Base-by-base conservation (phyloP, 495 filamentous ascomycete species). In the Venustampulla echinocandica region DNA sequence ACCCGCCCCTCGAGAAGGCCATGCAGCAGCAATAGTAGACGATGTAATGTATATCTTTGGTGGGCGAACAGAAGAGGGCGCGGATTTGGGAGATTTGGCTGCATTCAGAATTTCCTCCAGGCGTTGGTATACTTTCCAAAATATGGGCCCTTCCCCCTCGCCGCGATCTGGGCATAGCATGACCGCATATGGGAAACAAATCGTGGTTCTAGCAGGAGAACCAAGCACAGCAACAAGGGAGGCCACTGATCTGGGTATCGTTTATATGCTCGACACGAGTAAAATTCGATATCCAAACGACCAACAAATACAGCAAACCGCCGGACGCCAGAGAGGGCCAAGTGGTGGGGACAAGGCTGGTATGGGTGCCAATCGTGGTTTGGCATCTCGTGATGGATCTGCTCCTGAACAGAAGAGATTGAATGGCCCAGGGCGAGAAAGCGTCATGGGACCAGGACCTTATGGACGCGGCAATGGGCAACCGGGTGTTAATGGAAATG, bases 11-110 rank as follows among this genome's bases (percentile, higher is more conserved):
- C 78, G 93, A 37, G 93, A 99, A 74, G 93, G 93, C 3, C 93
- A 99, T 61, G 89, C 93, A 13, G 84, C 90, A 17, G 82, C 93
- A 4, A 66, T 99, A 9, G 90, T 97, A 36, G 83, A 85, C 57
- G 93, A 97, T 57, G 90, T 95, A 42, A 99, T 99, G 93, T 99
- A 99, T 64, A 84, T 97, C 46, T 99, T 99, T 60, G 93, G 93
- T 50, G 93, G 93, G n/a, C 82, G 93, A 36, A 94, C 85, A 3
- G 85, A 95, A 56, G 87, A 94, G 41, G 93, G 93, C 0, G 73
- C 79, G 21, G 93, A 97, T 59, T 67, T 97, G 15, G 93, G 92
- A 17, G 93, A 99, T 62, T 66, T 99, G 37, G 90, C 93, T 1
- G 92, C 93, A 1, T 99, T 99, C 66, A 79, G 90, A 18, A 97